These are phyloP conservation scores for Naumovozyma castellii DNA, from an alignment of 805 yeast genomes.

Conservation along the genomic window DNA sequence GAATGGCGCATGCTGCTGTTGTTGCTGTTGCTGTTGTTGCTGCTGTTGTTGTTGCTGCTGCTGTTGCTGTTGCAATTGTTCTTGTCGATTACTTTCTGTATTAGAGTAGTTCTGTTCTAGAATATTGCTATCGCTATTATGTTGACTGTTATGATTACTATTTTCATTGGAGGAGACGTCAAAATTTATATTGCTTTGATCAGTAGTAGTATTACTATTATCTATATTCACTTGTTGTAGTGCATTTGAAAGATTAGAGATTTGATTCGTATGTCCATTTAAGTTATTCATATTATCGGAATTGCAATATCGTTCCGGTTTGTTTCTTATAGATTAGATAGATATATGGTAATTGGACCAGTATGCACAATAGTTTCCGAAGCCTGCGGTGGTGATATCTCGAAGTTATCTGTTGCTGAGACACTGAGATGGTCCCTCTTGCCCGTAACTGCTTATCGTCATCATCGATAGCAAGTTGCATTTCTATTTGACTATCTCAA, in stretches of 20 bases:
- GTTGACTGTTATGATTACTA: constrained; percentile 2
- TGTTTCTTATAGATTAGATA: constrained; percentile 24
- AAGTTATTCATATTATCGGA: constrained; percentile 16
- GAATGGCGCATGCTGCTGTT: constrained; percentile 9
- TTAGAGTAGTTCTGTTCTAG: constrained; percentile 6
- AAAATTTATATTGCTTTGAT: constrained; percentile 24
- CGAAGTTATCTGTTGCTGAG: too few species aligned
- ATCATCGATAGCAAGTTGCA: not conserved
- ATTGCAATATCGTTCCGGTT: constrained; percentile 22
- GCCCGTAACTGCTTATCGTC: too few species aligned
- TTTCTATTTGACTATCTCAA: not conserved
- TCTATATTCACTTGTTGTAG: constrained; percentile 27
- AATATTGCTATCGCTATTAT: constrained; percentile 1
- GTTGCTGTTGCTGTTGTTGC: constrained; percentile 12
- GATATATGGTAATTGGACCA: too few species aligned
- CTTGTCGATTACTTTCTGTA: constrained; percentile 18
- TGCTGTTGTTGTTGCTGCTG: constrained; percentile 9
- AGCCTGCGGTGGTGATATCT: too few species aligned
- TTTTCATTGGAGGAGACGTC: constrained; percentile 7
- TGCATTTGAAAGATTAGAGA: constrained; percentile 30
- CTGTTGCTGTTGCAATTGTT: constrained; percentile 6
- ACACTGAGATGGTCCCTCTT: too few species aligned
- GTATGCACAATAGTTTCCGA: too few species aligned
- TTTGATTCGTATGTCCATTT: constrained; percentile 9
- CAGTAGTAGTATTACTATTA: constrained; percentile 20